These are phyloP conservation scores for Colletotrichum tropicicola DNA, from an alignment of 2,329 filamentous ascomycete genomes.

Conservation along the genomic window DNA sequence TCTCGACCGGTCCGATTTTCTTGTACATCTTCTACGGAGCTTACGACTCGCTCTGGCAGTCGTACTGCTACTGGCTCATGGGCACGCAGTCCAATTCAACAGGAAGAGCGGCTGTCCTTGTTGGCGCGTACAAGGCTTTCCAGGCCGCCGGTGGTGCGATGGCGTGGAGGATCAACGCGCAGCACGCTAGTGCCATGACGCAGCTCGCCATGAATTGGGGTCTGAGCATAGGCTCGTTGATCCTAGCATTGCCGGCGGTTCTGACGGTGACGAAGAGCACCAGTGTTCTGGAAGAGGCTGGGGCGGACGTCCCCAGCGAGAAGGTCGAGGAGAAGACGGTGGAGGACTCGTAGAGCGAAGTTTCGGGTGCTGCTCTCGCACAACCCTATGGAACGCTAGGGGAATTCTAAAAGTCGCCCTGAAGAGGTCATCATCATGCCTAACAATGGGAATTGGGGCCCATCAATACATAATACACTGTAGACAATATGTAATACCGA, in stretches of 20 bases:
- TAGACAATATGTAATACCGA: too few relatives aligned
- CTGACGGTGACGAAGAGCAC: slow-evolving; percentile 45
- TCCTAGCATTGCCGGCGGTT: slow-evolving; percentile 52
- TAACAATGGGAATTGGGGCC: too few relatives aligned
- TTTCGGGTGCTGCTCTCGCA: not conserved
- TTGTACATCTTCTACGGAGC: slow-evolving; percentile 77
- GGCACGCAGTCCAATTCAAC: slow-evolving; percentile 54
- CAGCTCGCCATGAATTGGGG: slow-evolving; percentile 57
- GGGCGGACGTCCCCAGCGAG: not conserved
- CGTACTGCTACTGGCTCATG: slow-evolving; percentile 68
- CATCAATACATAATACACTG: too few relatives aligned
- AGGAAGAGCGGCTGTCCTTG: slow-evolving; percentile 50
- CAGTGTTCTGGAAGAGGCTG: slow-evolving; percentile 35
- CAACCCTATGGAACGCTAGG: too few relatives aligned
- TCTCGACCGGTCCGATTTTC: slow-evolving; percentile 71
- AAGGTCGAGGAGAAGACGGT: slow-evolving; percentile 30
- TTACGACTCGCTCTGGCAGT: slow-evolving; percentile 75
- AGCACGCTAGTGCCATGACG: slow-evolving; percentile 44
- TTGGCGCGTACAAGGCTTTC: slow-evolving; percentile 57
- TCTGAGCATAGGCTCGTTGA: slow-evolving; percentile 51
- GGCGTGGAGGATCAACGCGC: slow-evolving; percentile 54
- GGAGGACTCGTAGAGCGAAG: slow-evolving; percentile 4
- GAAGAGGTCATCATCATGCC: too few relatives aligned
- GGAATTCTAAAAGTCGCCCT: too few relatives aligned
- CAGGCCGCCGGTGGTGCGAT: slow-evolving; percentile 53